Conservation (phyloP, 331 rosid species). For the Stylosanthes scabra region DNA sequence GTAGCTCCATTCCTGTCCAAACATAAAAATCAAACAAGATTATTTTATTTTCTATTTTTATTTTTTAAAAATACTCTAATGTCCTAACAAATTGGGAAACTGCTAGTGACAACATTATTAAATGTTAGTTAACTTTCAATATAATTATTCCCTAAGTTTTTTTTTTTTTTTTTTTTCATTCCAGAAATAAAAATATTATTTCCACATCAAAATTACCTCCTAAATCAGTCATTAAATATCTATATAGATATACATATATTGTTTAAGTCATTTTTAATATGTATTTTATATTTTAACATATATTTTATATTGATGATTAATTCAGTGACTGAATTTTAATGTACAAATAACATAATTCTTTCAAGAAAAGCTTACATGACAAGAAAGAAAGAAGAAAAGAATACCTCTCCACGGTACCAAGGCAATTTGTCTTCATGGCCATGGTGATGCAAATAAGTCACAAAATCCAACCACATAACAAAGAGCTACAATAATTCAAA, state of each 20-base stretch:
- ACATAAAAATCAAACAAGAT: conserved; percentile 13
- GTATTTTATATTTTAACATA: too few species aligned
- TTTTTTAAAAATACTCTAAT: neutral
- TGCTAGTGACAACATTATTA: neutral
- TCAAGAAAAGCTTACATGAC: neutral
- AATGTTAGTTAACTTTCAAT: neutral
- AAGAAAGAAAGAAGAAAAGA: neutral
- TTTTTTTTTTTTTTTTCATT: too few species aligned
- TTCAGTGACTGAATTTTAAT: too few species aligned
- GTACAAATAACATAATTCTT: too few species aligned
- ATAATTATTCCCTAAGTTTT: too few species aligned
- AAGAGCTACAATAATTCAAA: conserved; percentile 62
- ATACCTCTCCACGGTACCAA: conserved; percentile 84
- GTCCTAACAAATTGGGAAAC: neutral
- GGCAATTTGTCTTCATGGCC: conserved; percentile 79
- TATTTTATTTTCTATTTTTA: conserved; percentile 3
- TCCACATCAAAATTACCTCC: too few species aligned
- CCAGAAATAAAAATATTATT: too few species aligned
- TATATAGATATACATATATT: too few species aligned
- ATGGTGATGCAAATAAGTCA: conserved; percentile 83
- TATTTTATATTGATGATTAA: too few species aligned
- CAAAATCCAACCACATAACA: conserved; percentile 86
- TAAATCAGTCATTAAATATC: too few species aligned
- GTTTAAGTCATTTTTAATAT: too few species aligned
- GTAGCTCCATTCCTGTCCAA: conserved; percentile 74